These are phyloP conservation scores for Russula dissimulans DNA, from an alignment of 768 basidiomycete genomes.

Conservation along the genomic window DNA sequence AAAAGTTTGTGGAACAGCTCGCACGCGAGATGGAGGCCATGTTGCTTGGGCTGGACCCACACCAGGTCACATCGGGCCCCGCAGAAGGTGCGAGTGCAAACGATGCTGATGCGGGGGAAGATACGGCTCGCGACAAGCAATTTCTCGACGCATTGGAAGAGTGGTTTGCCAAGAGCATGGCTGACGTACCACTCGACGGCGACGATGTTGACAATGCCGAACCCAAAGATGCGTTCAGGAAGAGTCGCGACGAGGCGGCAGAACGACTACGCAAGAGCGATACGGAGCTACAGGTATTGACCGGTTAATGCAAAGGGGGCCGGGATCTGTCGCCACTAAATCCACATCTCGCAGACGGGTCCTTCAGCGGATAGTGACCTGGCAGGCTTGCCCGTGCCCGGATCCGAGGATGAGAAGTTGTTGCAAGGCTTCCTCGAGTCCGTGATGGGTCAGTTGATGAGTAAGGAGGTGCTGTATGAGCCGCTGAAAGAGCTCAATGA, in stretches of 20 bases:
- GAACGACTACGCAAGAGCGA: conserved; percentile 66
- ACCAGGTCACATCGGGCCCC: conserved; percentile 17
- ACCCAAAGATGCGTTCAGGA: conserved; percentile 47
- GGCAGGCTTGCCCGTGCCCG: conserved; percentile 48
- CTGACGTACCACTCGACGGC: conserved; percentile 25
- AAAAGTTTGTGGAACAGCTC: conserved; percentile 34
- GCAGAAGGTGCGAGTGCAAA: conserved; percentile 10
- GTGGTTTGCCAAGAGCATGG: conserved; percentile 57
- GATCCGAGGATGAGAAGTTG: conserved; percentile 36
- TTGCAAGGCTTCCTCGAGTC: conserved; percentile 62
- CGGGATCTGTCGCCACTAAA: conserved; percentile 5
- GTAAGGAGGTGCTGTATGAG: conserved; percentile 77
- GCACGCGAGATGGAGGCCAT: conserved; percentile 38
- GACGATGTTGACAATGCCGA: conserved; percentile 5
- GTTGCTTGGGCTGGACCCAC: conserved; percentile 31
- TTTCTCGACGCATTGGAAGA: conserved; percentile 60
- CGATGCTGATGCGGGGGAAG: conserved; percentile 20
- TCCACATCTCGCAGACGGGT: conserved; percentile 18
- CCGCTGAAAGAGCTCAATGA: conserved; percentile 73
- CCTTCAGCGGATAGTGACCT: conserved; percentile 34
- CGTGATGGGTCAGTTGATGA: conserved; percentile 77
- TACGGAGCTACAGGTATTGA: conserved; percentile 37
- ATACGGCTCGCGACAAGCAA: conserved; percentile 29
- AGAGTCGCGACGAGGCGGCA: conserved; percentile 62
- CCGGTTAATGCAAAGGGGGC: not conserved